Percentiles rank a stretch among this genome's conserved stretches.
Evolutionary conservation across 129 eudicot genomes (phyloP).

Genomic region (Glebionis coronaria): DNA sequence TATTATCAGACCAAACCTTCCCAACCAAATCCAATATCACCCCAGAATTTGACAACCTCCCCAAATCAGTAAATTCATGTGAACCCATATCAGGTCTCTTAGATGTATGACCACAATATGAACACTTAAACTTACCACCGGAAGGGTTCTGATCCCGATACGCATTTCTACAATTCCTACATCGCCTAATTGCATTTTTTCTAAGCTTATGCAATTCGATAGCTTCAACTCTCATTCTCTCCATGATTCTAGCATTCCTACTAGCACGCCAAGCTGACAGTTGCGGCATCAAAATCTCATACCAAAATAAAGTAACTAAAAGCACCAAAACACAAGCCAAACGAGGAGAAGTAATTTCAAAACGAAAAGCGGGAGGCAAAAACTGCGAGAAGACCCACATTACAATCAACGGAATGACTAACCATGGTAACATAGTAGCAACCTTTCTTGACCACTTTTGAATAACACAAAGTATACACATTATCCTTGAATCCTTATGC

Average conservation of each 20-base stretch:
- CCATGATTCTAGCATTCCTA: slow-evolving; percentile 82
- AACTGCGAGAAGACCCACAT: slow-evolving; percentile 87
- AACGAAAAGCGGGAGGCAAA: slow-evolving; percentile 83
- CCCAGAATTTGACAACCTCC: slow-evolving; percentile 54
- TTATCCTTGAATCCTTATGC: slow-evolving; percentile 45
- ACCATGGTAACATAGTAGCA: slow-evolving; percentile 98
- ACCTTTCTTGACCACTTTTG: slow-evolving; percentile 92
- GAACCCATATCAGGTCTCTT: slow-evolving; percentile 75
- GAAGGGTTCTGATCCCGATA: slow-evolving; percentile 91
- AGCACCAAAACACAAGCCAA: slow-evolving; percentile 82
- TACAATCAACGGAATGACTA: slow-evolving; percentile 85
- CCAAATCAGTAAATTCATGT: slow-evolving; percentile 54
- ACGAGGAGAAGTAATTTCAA: slow-evolving; percentile 81
- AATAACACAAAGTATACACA: slow-evolving; percentile 94
- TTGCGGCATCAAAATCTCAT: slow-evolving; percentile 86
- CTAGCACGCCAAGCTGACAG: slow-evolving; percentile 69
- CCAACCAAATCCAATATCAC: slow-evolving; percentile 60
- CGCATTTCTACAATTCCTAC: slow-evolving; percentile 83
- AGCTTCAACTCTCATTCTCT: slow-evolving; percentile 78
- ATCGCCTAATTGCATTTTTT: slow-evolving; percentile 75
- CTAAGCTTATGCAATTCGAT: slow-evolving; percentile 79
- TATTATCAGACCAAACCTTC: slow-evolving; percentile 68
- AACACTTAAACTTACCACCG: slow-evolving; percentile 86
- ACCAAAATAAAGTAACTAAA: slow-evolving; percentile 79
- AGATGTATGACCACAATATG: slow-evolving; percentile 85